Conservation (phyloP, 768 basidiomycete genomes). For the Lactarius hatsudake region DNA sequence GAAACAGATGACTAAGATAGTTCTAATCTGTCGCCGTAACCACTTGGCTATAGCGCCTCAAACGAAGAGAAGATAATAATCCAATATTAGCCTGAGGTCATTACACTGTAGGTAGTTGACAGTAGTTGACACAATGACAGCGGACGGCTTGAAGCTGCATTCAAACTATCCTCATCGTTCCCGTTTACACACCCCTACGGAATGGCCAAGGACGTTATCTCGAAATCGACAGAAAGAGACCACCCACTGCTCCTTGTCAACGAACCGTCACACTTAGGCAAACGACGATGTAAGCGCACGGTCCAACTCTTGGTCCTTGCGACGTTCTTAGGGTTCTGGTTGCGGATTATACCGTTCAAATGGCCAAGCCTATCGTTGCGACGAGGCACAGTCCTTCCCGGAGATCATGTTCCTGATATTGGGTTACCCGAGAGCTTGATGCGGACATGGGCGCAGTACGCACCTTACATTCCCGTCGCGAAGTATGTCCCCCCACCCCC, state of each 20-base stretch:
- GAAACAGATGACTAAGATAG: constrained; percentile 26
- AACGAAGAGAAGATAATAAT: not conserved
- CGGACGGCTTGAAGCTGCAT: too few relatives aligned
- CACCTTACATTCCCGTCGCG: constrained; percentile 54
- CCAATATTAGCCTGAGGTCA: not conserved
- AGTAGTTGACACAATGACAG: too few relatives aligned
- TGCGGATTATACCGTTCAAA: constrained; percentile 34
- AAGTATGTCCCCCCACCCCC: constrained; percentile 47
- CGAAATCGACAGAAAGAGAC: not conserved
- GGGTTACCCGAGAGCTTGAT: constrained; percentile 18
- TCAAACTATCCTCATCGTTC: not conserved
- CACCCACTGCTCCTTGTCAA: not conserved
- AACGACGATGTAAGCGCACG: not conserved
- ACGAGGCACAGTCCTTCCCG: constrained; percentile 38
- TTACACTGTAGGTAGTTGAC: too few relatives aligned
- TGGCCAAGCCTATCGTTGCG: not conserved
- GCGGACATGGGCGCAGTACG: constrained; percentile 53
- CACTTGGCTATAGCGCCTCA: constrained; percentile 73
- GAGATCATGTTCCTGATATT: constrained; percentile 11
- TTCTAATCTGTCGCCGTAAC: constrained; percentile 80
- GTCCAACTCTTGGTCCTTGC: not conserved
- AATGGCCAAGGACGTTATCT: constrained; percentile 9
- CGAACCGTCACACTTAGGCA: not conserved
- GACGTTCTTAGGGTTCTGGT: constrained; percentile 7
- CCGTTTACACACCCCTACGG: not conserved